Evolutionary conservation across 148 eudicot species (phyloP).

Genomic region (Dianthus caryophyllus): DNA sequence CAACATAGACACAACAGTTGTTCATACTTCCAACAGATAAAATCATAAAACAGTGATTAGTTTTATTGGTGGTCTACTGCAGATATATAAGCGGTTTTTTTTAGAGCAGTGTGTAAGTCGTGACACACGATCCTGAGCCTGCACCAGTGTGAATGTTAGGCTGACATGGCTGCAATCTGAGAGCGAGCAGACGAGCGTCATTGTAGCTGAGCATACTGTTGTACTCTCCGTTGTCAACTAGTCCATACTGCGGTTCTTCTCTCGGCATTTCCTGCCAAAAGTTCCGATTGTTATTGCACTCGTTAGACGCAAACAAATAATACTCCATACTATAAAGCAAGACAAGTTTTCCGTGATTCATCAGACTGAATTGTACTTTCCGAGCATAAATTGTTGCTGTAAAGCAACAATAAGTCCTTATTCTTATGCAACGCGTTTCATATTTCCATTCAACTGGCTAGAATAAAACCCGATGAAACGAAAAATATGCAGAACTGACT

Average conservation of each 20-base stretch:
- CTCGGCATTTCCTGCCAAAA: slow-evolving; percentile 38
- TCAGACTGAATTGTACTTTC: neutral
- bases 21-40: neutral
- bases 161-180: slow-evolving; percentile 48
- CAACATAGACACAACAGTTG: no score
- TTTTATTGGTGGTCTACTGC: neutral
- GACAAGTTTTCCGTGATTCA: neutral
- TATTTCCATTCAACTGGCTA: no score
- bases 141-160: slow-evolving; percentile 39
- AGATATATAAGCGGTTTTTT: neutral
- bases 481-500: no score
- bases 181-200: slow-evolving; percentile 37
- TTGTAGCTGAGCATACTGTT: slow-evolving; percentile 39
- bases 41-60: neutral
- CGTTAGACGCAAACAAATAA: neutral
- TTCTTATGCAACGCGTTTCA: no score
- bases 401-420: no score
- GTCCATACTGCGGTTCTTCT: slow-evolving; percentile 68
- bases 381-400: no score
- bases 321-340: neutral
- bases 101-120: slow-evolving; percentile 59
- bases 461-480: no score
- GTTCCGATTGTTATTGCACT: neutral
- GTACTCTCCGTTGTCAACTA: slow-evolving; percentile 68
- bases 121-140: slow-evolving; percentile 51